Conservation (phyloP, 805 yeast species). For the Candida caryicola region DNA sequence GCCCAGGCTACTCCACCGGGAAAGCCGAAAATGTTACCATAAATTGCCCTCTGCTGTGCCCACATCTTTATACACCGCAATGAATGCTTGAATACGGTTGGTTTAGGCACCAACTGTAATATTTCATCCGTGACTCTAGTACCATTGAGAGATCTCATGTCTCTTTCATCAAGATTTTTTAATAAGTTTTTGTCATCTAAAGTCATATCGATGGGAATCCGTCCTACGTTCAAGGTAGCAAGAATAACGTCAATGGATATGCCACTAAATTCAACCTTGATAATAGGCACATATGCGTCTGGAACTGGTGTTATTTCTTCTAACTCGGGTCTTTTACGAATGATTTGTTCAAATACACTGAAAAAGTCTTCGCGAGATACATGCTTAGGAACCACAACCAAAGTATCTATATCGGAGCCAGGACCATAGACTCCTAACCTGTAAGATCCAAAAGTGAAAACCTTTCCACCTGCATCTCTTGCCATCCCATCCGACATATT, state of each 20-base stretch:
- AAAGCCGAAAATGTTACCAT: slow-evolving; percentile 93
- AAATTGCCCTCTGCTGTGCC: slow-evolving; percentile 94
- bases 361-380: slow-evolving; percentile 89
- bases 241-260: slow-evolving; percentile 90
- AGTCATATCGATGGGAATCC: slow-evolving; percentile 72
- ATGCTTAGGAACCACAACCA: slow-evolving; percentile 96
- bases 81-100: slow-evolving; percentile 89
- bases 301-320: slow-evolving; percentile 93
- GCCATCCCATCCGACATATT: slow-evolving; percentile 99
- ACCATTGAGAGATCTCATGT: slow-evolving; percentile 86
- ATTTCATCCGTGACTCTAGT: slow-evolving; percentile 97
- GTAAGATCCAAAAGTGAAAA: slow-evolving; percentile 95
- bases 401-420: slow-evolving; percentile 94
- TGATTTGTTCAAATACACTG: slow-evolving; percentile 66
- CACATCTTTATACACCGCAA: slow-evolving; percentile 89
- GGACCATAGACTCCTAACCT: slow-evolving; percentile 96
- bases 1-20: slow-evolving; percentile 99
- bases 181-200: slow-evolving; percentile 82
- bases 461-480: slow-evolving; percentile 93
- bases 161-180: slow-evolving; percentile 86
- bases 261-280: slow-evolving; percentile 83
- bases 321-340: slow-evolving; percentile 73
- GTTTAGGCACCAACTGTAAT: slow-evolving; percentile 83
- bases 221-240: slow-evolving; percentile 79
- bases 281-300: slow-evolving; percentile 97